A percentile compares a stretch with the other conserved stretches of the same genome.
Conservation (phyloP, 148 eudicot species). For the Camellia japonica region DNA sequence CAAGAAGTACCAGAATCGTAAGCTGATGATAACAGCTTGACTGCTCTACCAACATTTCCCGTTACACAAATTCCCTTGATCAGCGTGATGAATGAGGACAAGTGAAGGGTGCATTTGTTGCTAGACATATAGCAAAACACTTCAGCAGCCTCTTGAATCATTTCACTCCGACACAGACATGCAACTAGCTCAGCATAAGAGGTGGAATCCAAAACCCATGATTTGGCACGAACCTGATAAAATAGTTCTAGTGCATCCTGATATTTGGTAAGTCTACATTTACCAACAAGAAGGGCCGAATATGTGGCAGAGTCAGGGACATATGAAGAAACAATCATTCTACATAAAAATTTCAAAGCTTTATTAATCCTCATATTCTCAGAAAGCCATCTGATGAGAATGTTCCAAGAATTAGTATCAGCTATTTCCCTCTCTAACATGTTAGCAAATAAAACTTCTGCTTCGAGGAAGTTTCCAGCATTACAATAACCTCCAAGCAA, state of each 20-base stretch:
- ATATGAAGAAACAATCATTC: conserved; percentile 52
- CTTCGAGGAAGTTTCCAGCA: conserved; percentile 27
- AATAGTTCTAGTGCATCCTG: conserved; percentile 47
- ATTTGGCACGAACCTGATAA: conserved; percentile 32
- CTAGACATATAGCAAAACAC: conserved; percentile 39
- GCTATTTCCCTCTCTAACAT: conserved; percentile 41
- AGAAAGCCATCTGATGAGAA: conserved; percentile 51
- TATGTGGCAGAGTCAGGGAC: conserved; percentile 54
- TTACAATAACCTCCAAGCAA: conserved; percentile 52
- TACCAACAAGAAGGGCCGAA: conserved; percentile 56
- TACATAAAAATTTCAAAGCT: conserved; percentile 45
- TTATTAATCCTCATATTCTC: conserved; percentile 24
- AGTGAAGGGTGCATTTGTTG: conserved; percentile 24
- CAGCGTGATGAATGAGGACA: conserved; percentile 28
- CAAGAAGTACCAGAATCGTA: conserved; percentile 24
- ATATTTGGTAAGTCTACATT: conserved; percentile 41
- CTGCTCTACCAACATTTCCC: conserved; percentile 30
- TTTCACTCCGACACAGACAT: conserved; percentile 33
- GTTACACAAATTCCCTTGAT: conserved; percentile 29
- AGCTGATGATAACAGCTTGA: conserved; percentile 25
- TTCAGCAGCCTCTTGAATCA: conserved; percentile 34
- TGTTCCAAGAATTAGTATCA: conserved; percentile 55
- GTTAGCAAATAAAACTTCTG: conserved; percentile 35
- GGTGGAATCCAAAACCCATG: conserved; percentile 36
- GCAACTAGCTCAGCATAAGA: conserved; percentile 40